Evolutionary conservation across 2,329 filamentous ascomycete genomes (phyloP).

Genomic region (Trichoderma harzianum): DNA sequence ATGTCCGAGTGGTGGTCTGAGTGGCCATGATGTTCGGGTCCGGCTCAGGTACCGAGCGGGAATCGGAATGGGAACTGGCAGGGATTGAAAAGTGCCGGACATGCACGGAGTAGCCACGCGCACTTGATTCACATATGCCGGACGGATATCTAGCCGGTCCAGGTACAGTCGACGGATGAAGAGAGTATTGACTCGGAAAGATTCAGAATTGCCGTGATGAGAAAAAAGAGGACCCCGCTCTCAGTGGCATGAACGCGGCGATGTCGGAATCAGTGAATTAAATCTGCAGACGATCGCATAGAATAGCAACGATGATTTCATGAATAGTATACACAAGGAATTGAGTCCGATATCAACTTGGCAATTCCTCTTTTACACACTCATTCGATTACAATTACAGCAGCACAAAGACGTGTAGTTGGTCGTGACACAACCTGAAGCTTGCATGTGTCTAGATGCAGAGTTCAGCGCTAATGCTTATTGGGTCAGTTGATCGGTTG

Average conservation of each 20-base stretch:
- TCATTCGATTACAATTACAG: not conserved
- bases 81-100: not conserved
- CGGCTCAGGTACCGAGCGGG: not conserved
- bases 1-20: not conserved
- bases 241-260: not conserved
- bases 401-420: not conserved
- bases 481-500: not conserved
- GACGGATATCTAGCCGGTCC: not conserved
- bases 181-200: not conserved
- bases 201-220: not conserved
- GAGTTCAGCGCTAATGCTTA: not conserved
- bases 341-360: not conserved
- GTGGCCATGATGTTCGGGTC: conserved; percentile 5
- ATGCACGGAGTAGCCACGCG: not conserved
- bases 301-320: not conserved
- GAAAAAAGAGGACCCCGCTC: not conserved
- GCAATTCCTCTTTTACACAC: not conserved
- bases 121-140: not conserved
- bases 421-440: not conserved
- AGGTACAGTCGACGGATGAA: not conserved
- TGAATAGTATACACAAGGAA: not conserved
- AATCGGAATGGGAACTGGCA: not conserved
- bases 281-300: not conserved
- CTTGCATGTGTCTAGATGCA: not conserved
- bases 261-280: not conserved